Evolutionary conservation across 306 rosid genomes (phyloP).

Genomic region (Acmispon strigosus): DNA sequence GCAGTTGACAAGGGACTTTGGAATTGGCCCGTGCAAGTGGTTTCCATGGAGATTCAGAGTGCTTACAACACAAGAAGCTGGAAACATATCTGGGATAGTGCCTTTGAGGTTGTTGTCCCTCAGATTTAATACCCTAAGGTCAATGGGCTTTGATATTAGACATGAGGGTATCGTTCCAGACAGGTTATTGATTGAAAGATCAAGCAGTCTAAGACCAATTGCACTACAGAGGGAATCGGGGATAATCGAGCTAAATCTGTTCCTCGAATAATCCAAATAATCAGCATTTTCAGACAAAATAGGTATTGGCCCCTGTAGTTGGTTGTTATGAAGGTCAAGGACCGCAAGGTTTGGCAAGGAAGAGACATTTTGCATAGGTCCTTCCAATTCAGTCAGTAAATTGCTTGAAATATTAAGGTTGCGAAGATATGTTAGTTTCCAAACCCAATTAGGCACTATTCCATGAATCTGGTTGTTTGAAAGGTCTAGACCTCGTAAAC

Average conservation of each 20-base stretch:
- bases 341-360: background rate
- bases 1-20: slow-evolving; percentile 28
- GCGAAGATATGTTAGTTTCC: background rate
- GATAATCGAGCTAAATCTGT: slow-evolving; percentile 22
- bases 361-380: background rate
- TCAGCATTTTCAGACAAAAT: background rate
- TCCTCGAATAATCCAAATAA: slow-evolving; percentile 28
- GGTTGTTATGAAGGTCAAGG: slow-evolving; percentile 32
- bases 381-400: background rate
- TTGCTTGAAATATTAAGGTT: slow-evolving; percentile 43
- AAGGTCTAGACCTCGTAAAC: too few relatives aligned
- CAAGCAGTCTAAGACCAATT: slow-evolving; percentile 12
- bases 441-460: slow-evolving; percentile 44
- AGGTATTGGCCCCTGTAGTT: slow-evolving; percentile 14
- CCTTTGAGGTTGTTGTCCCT: slow-evolving; percentile 14
- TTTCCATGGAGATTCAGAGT: slow-evolving; percentile 33
- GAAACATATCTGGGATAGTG: background rate
- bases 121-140: slow-evolving; percentile 9
- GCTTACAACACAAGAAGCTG: background rate
- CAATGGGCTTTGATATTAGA: background rate
- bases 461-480: slow-evolving; percentile 33
- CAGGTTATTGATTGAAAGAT: slow-evolving; percentile 23
- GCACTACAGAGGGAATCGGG: slow-evolving; percentile 28
- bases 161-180: slow-evolving; percentile 27
- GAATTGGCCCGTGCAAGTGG: slow-evolving; percentile 1